phyloP scores from a whole-genome alignment of 306 rosid genomes.

The Alnus glutinosa region DNA sequence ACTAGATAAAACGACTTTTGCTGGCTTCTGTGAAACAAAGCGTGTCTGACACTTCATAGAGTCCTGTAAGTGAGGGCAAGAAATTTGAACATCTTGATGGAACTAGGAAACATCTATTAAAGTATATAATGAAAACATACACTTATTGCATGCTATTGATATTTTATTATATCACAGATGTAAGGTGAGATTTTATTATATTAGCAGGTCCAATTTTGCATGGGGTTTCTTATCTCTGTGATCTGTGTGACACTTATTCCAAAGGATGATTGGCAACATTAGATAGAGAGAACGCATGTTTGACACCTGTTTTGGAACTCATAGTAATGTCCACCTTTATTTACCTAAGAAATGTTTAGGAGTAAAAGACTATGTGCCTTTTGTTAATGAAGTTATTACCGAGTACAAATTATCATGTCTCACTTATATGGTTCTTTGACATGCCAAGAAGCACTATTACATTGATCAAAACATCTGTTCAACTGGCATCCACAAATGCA shows the following conservation, averaged over 20 bases:
- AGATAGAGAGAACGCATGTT: neutral
- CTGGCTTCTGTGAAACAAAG: constrained; percentile 85
- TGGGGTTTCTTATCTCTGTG: neutral
- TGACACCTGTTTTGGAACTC: neutral
- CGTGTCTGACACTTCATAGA: constrained; percentile 69
- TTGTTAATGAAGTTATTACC: neutral
- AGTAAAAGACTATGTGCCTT: neutral
- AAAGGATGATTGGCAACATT: neutral
- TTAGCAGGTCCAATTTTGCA: neutral
- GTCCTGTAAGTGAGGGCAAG: constrained; percentile 45
- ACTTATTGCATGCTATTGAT: neutral
- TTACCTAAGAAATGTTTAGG: neutral
- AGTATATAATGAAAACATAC: neutral
- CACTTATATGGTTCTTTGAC: neutral
- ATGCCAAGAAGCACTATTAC: neutral
- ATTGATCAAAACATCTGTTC: neutral
- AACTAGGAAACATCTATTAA: constrained; percentile 10
- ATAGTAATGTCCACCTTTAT: neutral
- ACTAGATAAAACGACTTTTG: constrained; percentile 76
- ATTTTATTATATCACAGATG: neutral
- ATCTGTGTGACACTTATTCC: neutral
- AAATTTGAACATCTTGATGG: neutral
- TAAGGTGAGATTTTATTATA: neutral
- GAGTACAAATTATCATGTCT: neutral
- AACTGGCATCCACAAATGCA: neutral